Base-by-base conservation (phyloP, 371 early-diverging fungal species). In the Phascolomyces articulosus region DNA sequence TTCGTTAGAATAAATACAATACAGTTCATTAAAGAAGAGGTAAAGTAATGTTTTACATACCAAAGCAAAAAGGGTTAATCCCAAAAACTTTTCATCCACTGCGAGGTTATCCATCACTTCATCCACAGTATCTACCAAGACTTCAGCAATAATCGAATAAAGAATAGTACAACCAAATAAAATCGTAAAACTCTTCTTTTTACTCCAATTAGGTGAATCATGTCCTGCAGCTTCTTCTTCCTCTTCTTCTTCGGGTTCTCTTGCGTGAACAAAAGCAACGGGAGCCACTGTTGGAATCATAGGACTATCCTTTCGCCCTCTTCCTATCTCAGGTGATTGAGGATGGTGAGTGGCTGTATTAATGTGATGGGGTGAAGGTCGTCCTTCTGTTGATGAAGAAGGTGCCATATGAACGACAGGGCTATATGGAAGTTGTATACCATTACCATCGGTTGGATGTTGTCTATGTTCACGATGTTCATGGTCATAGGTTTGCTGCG, bases 161-260 rank as follows among this genome's bases (percentile, higher is more conserved):
- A 93, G 71, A 13, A 96, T 71, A 0, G 98, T 98, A 66, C 94
- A 95, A 0, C 71, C 75, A 41, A 96, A 80, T 31, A 97, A 72
- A 27, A 98, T 90, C 13, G 93, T 73, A 20, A 90, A 87, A 65
- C 90, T 89, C 78, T 95, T 95, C 49, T 72, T 55, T 51, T 91
- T 90, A 69, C 89, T 83, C 98, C 98, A 98, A 67, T 95, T 93
- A 48, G 98, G 97, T 21, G 93, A 88, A 65, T 96, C 96, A 67
- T 98, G 98, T 29, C 96, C 96, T 26, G 80, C 85, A 48, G 72
- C 85, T 28, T 81, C 87, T 40, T 88, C 85, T 1, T 85, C 89
- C n/a, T 87, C 91, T 24, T 78, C 87, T 9, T 80, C 83, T 6
- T 78, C 85, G 15, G 67, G 66, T 29, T 73, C 71, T 48, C 82